These are phyloP conservation scores for Vitis hybrid DNA, from an alignment of 177 flowering plant genomes.

Conservation along the genomic window DNA sequence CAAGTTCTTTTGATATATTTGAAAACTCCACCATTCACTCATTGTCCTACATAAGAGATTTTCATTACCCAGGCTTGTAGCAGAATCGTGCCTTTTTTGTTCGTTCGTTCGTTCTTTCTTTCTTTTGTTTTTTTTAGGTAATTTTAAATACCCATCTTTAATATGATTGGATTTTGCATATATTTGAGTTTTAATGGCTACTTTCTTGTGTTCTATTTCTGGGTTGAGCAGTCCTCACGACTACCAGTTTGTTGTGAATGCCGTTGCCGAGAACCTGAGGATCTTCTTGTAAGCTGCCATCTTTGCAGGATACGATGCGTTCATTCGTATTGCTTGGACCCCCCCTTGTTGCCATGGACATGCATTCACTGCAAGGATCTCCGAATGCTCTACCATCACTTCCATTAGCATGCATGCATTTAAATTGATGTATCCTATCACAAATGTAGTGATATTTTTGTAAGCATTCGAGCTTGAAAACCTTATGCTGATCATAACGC, in stretches of 20 bases:
- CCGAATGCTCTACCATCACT: conserved; percentile 34
- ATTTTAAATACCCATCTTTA: no score
- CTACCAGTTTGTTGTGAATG: conserved; percentile 55
- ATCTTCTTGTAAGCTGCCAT: conserved; percentile 62
- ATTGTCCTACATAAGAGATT: no score
- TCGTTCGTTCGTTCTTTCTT: no score
- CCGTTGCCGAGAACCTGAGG: conserved; percentile 63
- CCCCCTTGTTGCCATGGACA: conserved; percentile 78
- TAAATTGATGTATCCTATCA: background rate
- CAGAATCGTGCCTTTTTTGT: no score
- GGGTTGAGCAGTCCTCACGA: conserved; percentile 22
- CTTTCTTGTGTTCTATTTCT: conserved; percentile 1
- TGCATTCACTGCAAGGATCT: conserved; percentile 76
- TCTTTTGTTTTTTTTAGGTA: no score
- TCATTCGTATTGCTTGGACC: conserved; percentile 86
- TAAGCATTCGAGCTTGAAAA: no score
- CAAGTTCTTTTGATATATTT: no score
- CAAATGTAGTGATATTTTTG: background rate
- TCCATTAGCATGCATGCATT: conserved; percentile 17
- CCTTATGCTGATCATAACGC: no score
- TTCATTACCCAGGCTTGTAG: no score
- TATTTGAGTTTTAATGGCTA: background rate
- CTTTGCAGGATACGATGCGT: conserved; percentile 54
- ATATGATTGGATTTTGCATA: background rate
- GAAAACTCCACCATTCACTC: no score